Evolutionary conservation across 108 stramenopile species (phyloP).

Genomic region (Nitzschia palea): DNA sequence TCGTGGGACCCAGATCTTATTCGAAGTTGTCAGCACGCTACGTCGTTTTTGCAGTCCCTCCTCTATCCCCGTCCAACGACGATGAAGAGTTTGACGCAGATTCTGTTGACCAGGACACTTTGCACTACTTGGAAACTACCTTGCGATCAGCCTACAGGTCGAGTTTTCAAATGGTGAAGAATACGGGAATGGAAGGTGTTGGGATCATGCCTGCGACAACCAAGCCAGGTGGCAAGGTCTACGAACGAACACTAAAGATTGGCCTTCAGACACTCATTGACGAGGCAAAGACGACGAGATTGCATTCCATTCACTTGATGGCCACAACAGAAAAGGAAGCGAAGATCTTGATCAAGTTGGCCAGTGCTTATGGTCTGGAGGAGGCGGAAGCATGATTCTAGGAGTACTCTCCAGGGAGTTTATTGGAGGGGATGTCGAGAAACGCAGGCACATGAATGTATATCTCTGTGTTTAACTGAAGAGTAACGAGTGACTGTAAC

Average conservation of each 20-base stretch:
- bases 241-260: conserved; percentile 21
- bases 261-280: conserved; percentile 28
- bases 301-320: conserved; percentile 15
- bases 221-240: conserved; percentile 9
- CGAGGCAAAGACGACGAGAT: conserved; percentile 25
- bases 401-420: too few relatives aligned
- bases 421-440: too few relatives aligned
- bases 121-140: conserved; percentile 2
- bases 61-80: conserved; percentile 27
- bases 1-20: conserved; percentile 7
- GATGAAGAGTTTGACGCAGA: conserved; percentile 23
- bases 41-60: conserved; percentile 31
- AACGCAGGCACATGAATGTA: too few relatives aligned
- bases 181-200: conserved; percentile 8
- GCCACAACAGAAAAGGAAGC: conserved; percentile 23
- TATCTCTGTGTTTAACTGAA: too few relatives aligned
- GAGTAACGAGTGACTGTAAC: too few relatives aligned
- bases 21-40: neutral
- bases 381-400: neutral
- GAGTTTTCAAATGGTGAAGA: neutral
- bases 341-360: conserved; percentile 21
- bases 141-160: conserved; percentile 28
- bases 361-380: conserved; percentile 10
- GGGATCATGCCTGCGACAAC: conserved; percentile 16
- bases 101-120: conserved; percentile 7